Conservation (phyloP, 164 flowering plant species). For the Magnolia changhungtana region DNA sequence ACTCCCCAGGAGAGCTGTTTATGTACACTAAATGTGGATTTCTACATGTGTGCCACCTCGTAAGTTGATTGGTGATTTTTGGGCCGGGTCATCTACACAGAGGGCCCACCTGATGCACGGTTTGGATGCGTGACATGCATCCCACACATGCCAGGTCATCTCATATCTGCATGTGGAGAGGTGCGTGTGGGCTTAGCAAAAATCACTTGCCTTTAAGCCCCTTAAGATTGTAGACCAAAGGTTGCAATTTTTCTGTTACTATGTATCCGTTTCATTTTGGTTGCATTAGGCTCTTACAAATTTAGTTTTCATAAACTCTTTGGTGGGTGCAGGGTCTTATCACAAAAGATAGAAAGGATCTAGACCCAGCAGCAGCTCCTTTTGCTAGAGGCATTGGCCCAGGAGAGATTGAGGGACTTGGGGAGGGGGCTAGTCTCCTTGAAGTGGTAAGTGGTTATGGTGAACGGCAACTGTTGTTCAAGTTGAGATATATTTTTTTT, state of each 20-base stretch:
- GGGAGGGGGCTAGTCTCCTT: conserved; percentile 77
- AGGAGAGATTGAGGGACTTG: conserved; percentile 62
- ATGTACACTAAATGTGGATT: too few species aligned
- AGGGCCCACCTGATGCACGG: too few species aligned
- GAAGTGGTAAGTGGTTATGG: conserved; percentile 72
- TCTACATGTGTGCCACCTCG: too few species aligned
- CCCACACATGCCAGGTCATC: too few species aligned
- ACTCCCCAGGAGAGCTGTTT: too few species aligned
- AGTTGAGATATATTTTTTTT: neutral
- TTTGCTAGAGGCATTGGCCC: conserved; percentile 61
- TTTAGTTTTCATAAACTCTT: neutral
- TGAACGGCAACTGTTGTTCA: neutral
- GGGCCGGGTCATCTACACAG: too few species aligned
- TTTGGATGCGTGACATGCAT: too few species aligned
- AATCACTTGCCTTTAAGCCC: too few species aligned
- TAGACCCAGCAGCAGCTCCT: conserved; percentile 85
- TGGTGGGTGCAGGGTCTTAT: conserved; percentile 69
- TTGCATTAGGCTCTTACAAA: conserved; percentile 1
- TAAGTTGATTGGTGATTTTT: too few species aligned
- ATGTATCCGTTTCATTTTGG: neutral
- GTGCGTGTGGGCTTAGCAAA: too few species aligned
- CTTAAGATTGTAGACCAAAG: neutral
- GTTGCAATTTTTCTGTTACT: neutral
- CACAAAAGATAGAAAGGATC: conserved; percentile 70
- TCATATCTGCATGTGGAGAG: too few species aligned